Base-by-base conservation (phyloP, 2,329 filamentous ascomycete genomes). In the Fusarium guadeloupense region DNA sequence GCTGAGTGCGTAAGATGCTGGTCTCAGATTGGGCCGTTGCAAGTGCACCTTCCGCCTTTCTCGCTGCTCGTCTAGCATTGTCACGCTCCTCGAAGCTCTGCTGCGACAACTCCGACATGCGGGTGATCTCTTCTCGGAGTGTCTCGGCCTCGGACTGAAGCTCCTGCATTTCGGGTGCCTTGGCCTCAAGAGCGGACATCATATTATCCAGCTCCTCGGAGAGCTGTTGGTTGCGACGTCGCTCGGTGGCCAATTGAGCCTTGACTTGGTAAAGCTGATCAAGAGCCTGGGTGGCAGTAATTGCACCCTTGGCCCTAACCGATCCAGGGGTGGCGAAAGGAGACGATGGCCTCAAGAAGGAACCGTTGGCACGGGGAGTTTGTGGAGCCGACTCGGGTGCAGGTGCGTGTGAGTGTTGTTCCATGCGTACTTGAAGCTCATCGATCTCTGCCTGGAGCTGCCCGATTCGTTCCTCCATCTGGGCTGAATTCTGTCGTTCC, bases 91-190 rank as follows among this genome's bases (percentile, higher is more conserved):
- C 87, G 57, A 89, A 91, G 54, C 91, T 89, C 44, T 92, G 87
- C 59, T 97, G 92, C 9, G 96, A 87, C 20, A 97, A 83, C 60
- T 89, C 85, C 1, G 93, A 96, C 82, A 94, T 92, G 61, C 95
- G 90, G 28, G 91, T 83, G 31, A 96, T 88, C 66, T 97, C 93
- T 54, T 85, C 84, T 54, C 93, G 87, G 3, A 98, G 83, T 26
- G 90, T 87, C 47, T 92, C 88, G 61, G 93, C 89, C 68, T 98
- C 93, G 13, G 86, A 84, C 41, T 91, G 88, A 16, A 96, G 80
- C 66, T 98, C 93, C 59, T 96, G 89, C 25, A 97, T 86, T 70
- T 97, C 93, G 0, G 95, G 95, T 21, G 89, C 88, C 73, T 91
- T 93, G 20, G 89, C 89, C 74, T 99, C 93, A 31, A 98, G 78